Conservation (phyloP, 1,284 basidiomycete genomes). For the Pseudozyma tsukubaensis region DNA sequence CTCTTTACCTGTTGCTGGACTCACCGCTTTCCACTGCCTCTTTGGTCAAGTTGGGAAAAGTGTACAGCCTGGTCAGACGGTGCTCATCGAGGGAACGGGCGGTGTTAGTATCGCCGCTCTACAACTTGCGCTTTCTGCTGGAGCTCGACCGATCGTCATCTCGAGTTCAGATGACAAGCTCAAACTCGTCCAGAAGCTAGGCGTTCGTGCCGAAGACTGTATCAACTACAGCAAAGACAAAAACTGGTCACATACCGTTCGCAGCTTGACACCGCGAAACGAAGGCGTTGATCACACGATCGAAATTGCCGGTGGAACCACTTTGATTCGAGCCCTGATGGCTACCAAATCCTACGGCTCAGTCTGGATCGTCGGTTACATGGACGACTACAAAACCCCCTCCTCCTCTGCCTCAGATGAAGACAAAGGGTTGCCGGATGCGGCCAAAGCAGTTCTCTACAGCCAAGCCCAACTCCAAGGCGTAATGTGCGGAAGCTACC, state of each 20-base stretch:
- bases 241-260: constrained; percentile 29
- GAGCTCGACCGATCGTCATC: constrained; percentile 49
- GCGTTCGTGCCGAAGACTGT: constrained; percentile 23
- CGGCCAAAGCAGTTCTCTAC: constrained; percentile 38
- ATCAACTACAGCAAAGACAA: constrained; percentile 39
- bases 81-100: constrained; percentile 46
- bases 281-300: constrained; percentile 41
- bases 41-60: constrained; percentile 25
- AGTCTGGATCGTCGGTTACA: constrained; percentile 46
- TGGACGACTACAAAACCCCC: constrained; percentile 45
- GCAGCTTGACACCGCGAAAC: constrained; percentile 18
- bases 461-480: constrained; percentile 36
- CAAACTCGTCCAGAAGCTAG: constrained; percentile 21
- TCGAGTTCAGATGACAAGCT: constrained; percentile 40
- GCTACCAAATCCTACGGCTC: constrained; percentile 32
- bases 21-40: constrained; percentile 46
- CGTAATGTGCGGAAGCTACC: constrained; percentile 46
- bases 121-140: constrained; percentile 29
- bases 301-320: constrained; percentile 46
- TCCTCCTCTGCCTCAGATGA: background rate
- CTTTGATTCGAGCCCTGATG: constrained; percentile 25
- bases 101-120: constrained; percentile 44
- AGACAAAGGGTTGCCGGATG: constrained; percentile 18
- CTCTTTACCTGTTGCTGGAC: constrained; percentile 29
- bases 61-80: constrained; percentile 35